Percentiles rank a stretch among this genome's conserved stretches.
phyloP scores from a whole-genome alignment of 1,139 yeast genomes.

The Zhuliangozyma parablackwelliae region DNA sequence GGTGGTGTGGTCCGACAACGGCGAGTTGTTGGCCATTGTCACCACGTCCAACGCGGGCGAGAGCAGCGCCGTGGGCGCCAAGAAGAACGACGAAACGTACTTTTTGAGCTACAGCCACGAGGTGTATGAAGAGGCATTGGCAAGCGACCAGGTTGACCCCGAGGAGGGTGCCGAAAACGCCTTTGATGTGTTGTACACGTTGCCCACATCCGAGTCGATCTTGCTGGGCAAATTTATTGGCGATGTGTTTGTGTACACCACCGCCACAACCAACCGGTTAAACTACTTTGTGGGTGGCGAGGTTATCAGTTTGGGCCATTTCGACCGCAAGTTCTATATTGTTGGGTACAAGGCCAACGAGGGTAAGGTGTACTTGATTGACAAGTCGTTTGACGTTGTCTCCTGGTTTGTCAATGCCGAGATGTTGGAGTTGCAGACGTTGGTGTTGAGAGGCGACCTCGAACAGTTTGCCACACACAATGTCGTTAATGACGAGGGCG shows the following conservation, averaged over 20 bases:
- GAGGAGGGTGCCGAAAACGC: conserved; percentile 87
- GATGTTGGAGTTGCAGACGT: conserved; percentile 91
- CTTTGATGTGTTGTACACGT: conserved; percentile 79
- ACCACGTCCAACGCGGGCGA: conserved; percentile 42
- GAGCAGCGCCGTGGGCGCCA: conserved; percentile 17
- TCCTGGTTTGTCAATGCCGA: conserved; percentile 80
- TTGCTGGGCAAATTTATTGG: conserved; percentile 95
- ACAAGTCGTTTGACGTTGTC: conserved; percentile 79
- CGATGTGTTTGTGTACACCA: conserved; percentile 88
- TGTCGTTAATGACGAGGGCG: too few relatives aligned
- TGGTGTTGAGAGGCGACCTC: conserved; percentile 90
- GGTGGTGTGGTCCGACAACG: conserved; percentile 90
- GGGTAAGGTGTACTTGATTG: conserved; percentile 86
- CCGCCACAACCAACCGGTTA: conserved; percentile 75
- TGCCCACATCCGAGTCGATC: conserved; percentile 64
- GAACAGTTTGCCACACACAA: conserved; percentile 38
- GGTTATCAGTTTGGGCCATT: conserved; percentile 87
- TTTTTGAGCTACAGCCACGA: conserved; percentile 72
- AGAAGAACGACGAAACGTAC: conserved; percentile 62
- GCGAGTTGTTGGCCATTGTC: conserved; percentile 77
- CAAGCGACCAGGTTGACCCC: conserved; percentile 55
- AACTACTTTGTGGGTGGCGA: conserved; percentile 95
- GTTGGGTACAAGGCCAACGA: conserved; percentile 81
- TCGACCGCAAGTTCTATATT: conserved; percentile 81
- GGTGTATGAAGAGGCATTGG: conserved; percentile 59